Evolutionary conservation across 1,284 basidiomycete genomes (phyloP).

Genomic region (Naganishia sp.): DNA sequence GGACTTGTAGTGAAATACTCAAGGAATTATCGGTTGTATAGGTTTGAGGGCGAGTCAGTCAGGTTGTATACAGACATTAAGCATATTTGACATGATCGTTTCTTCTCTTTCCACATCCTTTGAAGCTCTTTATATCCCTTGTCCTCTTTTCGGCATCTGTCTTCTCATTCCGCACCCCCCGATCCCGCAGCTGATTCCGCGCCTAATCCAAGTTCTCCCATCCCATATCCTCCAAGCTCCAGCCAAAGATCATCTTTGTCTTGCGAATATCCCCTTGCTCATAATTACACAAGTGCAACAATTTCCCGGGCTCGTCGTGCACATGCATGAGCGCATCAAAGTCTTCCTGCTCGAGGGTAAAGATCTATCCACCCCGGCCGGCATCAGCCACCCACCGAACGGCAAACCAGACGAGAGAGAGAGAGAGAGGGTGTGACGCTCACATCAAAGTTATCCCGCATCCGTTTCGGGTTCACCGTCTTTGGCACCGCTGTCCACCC

Average conservation of each 20-base stretch:
- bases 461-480: slow-evolving; percentile 29
- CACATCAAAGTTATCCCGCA: slow-evolving; percentile 35
- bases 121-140: too few species aligned
- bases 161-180: neutral
- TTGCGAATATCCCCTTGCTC: slow-evolving; percentile 23
- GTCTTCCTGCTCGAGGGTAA: slow-evolving; percentile 23
- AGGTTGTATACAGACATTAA: too few species aligned
- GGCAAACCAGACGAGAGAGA: too few species aligned
- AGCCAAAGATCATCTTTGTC: slow-evolving; percentile 32
- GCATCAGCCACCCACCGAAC: too few species aligned
- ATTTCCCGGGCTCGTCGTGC: slow-evolving; percentile 32
- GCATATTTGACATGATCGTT: too few species aligned
- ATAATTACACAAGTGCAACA: slow-evolving; percentile 27
- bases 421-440: too few species aligned
- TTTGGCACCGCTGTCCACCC: slow-evolving; percentile 36
- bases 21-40: neutral
- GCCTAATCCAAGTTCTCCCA: slow-evolving; percentile 36
- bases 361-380: too few species aligned
- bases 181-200: neutral
- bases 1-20: neutral
- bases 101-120: too few species aligned
- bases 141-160: too few species aligned
- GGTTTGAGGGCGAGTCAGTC: neutral
- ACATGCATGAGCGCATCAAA: slow-evolving; percentile 29
- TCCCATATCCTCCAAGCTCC: slow-evolving; percentile 37